Base-by-base conservation (phyloP, 2,329 filamentous ascomycete species). In the Fusarium cyanostomum region DNA sequence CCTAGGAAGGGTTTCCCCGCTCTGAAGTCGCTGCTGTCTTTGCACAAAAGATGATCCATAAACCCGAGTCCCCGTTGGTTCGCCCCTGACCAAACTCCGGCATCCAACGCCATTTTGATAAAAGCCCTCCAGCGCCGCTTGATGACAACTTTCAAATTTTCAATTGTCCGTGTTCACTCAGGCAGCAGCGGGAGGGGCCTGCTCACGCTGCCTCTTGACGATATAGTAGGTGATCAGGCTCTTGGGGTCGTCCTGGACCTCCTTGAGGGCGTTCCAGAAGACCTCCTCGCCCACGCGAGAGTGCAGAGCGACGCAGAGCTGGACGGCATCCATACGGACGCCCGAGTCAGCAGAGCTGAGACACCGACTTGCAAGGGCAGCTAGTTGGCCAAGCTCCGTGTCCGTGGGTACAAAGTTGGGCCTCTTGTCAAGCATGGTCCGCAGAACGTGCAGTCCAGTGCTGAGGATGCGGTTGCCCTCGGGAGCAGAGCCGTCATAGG, bases 201-300 rank as follows among this genome's bases (percentile, higher is more conserved):
- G 73, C 75, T 89, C 87, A 49, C 86, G 79, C 75, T 89, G 86
- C 73, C 83, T 82, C 81, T 89, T 89, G 35, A 91, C 90, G 70
- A 93, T 89, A 74, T 93, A 94, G 73, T 94, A 94, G 9, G 89
- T 93, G 69, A 94, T 88, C 59, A 94, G 75, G 66, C 89, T 92
- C 79, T 92, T 86, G 18, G 90, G 86, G 64, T 92, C 90, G 64
- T 92, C 90, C 71, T 86, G 84, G 28, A 91, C 82, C 9, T 79
- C 83, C 55, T 81, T 85, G 69, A 93, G 80, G 21, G 83, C 82
- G 30, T 83, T 83, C 91, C 91, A 94, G 72, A 94, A 94, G 27
- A 71, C 71, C 9, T 70, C 75, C 52, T 89, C 86, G 11, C 87
- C 86, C 8, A 89, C 81, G 10, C 84, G 77, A 42, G 82, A 80